Conservation (phyloP, 257 asterid genomes). For the Linaria vulgaris region DNA sequence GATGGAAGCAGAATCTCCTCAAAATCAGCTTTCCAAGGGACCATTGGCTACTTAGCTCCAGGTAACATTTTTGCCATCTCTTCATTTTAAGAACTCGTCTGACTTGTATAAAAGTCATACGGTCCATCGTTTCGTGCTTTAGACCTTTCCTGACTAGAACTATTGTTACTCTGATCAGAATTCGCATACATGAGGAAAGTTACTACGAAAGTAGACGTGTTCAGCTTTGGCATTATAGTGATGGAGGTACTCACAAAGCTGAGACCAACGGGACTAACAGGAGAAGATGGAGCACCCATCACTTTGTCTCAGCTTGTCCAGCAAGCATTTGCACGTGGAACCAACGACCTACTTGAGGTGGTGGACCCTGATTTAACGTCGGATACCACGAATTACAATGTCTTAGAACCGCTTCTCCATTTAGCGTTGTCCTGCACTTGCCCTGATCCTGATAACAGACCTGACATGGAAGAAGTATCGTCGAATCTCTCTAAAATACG, state of each 20-base stretch:
- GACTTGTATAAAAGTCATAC: no score
- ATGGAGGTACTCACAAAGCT: conserved; percentile 72
- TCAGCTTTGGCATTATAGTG: conserved; percentile 73
- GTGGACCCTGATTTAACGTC: neutral
- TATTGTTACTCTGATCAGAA: conserved; percentile 39
- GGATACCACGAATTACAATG: conserved; percentile 37
- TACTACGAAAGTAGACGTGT: conserved; percentile 73
- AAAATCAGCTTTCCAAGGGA: conserved; percentile 73
- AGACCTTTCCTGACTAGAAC: no score
- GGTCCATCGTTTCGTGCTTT: no score
- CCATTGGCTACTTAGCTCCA: conserved; percentile 93
- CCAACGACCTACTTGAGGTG: conserved; percentile 38
- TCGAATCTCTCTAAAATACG: conserved; percentile 53
- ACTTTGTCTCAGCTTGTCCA: conserved; percentile 64
- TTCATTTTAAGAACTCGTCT: no score
- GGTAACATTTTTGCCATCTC: conserved; percentile 35
- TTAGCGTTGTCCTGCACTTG: conserved; percentile 68
- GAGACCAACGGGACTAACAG: conserved; percentile 70
- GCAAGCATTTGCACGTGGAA: conserved; percentile 45
- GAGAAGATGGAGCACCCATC: conserved; percentile 50
- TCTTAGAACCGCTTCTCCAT: conserved; percentile 50
- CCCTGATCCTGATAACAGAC: conserved; percentile 58
- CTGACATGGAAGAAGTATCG: conserved; percentile 65
- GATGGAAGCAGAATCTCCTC: conserved; percentile 45
- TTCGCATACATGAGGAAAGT: conserved; percentile 79